Conservation (phyloP, 1,139 yeast species). For the Groenewaldozyma auringiensis region DNA sequence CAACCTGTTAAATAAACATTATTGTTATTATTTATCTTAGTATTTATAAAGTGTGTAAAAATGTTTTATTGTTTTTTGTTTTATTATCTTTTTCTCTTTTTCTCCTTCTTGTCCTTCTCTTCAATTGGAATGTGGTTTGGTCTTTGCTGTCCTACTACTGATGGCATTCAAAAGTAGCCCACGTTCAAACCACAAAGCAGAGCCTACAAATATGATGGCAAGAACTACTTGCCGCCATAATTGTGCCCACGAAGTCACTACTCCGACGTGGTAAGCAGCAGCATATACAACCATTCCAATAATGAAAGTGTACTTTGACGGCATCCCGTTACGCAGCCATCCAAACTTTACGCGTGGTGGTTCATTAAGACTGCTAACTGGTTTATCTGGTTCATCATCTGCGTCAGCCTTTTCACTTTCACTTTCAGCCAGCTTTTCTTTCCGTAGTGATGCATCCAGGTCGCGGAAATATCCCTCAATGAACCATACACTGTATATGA, state of each 20-base stretch:
- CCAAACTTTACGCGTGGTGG: constrained; percentile 11
- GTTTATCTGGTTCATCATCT: constrained; percentile 9
- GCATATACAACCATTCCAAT: neutral
- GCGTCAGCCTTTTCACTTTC: neutral
- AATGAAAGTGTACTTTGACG: neutral
- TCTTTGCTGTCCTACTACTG: neutral
- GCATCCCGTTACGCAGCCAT: constrained; percentile 6
- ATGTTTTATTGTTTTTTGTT: constrained; percentile 4
- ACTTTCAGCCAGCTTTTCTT: neutral
- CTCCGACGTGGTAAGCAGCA: constrained; percentile 3
- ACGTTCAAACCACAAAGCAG: neutral
- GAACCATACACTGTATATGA: constrained; percentile 30
- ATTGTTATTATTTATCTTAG: neutral
- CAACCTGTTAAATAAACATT: constrained; percentile 8
- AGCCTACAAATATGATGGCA: neutral
- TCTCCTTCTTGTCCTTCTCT: constrained; percentile 6
- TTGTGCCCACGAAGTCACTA: neutral
- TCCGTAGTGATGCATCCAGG: neutral
- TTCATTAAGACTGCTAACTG: constrained; percentile 9
- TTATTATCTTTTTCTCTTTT: constrained; percentile 3
- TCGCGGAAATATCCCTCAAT: constrained; percentile 21
- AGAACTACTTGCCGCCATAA: neutral
- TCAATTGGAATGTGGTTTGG: constrained; percentile 8
- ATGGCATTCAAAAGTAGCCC: neutral
- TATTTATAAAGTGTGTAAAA: constrained; percentile 3